phyloP scores from a whole-genome alignment of 1,284 basidiomycete species.

The Schizophyllum commune region DNA sequence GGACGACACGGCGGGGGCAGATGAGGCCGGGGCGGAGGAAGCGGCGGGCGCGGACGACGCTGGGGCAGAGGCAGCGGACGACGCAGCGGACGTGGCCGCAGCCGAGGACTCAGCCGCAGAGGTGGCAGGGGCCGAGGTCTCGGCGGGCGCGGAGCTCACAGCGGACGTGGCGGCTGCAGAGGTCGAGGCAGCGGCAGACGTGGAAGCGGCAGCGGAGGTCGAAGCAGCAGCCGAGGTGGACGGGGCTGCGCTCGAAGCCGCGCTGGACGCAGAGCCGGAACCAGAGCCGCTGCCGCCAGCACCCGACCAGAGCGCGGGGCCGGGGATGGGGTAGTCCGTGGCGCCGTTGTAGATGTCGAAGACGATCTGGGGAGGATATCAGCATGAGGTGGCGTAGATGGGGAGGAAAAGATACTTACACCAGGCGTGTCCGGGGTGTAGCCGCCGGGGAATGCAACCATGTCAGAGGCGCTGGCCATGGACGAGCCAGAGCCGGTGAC shows the following conservation, averaged over 20 bases:
- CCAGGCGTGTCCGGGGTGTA: background rate
- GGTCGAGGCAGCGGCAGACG: background rate
- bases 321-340: background rate
- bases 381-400: background rate
- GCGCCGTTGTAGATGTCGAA: background rate
- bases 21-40: constrained; percentile 53
- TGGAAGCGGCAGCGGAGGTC: background rate
- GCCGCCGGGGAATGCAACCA: background rate
- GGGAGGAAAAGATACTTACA: background rate
- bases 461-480: background rate
- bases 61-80: background rate
- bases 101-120: background rate
- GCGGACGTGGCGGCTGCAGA: background rate
- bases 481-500: background rate
- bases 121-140: background rate
- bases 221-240: background rate
- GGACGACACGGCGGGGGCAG: constrained; percentile 50
- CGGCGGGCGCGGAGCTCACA: background rate
- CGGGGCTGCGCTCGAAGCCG: background rate
- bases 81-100: background rate
- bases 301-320: background rate
- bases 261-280: background rate
- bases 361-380: background rate
- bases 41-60: constrained; percentile 31
- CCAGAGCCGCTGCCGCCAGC: background rate